A percentile compares a stretch with the other conserved stretches of the same genome.
These are phyloP conservation scores for Besnoitia besnoiti DNA, from an alignment of 169 alveolate species.

Conservation along the genomic window DNA sequence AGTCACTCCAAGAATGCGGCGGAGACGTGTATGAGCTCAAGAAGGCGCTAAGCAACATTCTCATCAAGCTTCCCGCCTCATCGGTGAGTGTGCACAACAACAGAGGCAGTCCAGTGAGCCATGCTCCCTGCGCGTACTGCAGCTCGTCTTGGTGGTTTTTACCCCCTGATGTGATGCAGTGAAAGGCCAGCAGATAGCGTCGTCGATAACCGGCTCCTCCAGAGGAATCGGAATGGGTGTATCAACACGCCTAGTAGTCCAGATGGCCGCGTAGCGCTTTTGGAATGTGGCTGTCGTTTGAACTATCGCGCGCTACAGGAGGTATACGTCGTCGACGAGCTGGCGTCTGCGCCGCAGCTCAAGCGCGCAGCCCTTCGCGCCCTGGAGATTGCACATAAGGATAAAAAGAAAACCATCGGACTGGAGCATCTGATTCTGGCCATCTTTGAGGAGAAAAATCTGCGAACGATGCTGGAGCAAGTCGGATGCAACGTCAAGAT, in stretches of 20 bases:
- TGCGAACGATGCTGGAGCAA: constrained; percentile 20
- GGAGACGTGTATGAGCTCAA: constrained; percentile 9
- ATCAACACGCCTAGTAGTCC: too few species aligned
- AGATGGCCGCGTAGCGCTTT: too few species aligned
- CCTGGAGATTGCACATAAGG: constrained; percentile 3
- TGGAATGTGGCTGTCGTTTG: too few species aligned
- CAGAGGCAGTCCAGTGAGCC: background rate
- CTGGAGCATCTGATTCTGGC: constrained; percentile 12
- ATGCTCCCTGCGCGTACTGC: background rate
- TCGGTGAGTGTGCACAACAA: constrained; percentile 1
- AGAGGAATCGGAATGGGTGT: too few species aligned
- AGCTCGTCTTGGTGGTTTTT: background rate
- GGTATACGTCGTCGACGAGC: constrained; percentile 16
- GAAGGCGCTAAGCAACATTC: constrained; percentile 3
- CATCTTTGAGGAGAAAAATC: background rate
- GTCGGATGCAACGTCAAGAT: constrained; percentile 6
- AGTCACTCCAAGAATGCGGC: background rate
- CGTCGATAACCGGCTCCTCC: too few species aligned
- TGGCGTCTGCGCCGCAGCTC: background rate
- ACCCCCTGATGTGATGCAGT: background rate
- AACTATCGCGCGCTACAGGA: background rate
- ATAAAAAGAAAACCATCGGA: background rate
- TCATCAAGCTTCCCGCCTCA: constrained; percentile 19
- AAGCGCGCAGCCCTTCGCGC: constrained; percentile 23
- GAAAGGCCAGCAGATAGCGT: too few species aligned